A percentile compares a stretch with the other conserved stretches of the same genome.
Evolutionary conservation across 2,329 filamentous ascomycete genomes (phyloP).

Genomic region (Xylariaceae sp.): DNA sequence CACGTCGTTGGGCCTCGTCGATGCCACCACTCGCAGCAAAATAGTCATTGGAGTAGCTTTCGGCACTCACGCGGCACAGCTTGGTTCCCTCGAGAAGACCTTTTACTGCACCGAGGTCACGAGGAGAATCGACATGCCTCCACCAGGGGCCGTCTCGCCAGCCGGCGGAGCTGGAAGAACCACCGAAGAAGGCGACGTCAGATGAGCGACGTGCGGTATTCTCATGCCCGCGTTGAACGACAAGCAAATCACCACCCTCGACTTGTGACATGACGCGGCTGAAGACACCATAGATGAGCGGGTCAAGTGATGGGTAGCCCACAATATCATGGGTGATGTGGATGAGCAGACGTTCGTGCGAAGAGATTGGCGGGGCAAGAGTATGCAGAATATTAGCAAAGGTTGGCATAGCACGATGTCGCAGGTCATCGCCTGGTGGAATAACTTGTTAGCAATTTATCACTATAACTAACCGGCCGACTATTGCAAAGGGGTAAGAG

Average conservation of each 20-base stretch:
- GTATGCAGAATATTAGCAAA: constrained; percentile 96
- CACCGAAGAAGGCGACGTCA: constrained; percentile 58
- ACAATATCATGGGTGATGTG: constrained; percentile 96
- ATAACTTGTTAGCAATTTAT: constrained; percentile 15
- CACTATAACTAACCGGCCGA: not conserved
- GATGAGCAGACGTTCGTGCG: constrained; percentile 94
- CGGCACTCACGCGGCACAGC: constrained; percentile 85
- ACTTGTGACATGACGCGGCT: constrained; percentile 98
- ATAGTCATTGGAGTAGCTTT: constrained; percentile 85
- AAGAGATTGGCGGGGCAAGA: constrained; percentile 92
- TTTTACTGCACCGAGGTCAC: constrained; percentile 79
- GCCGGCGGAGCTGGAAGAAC: constrained; percentile 54
- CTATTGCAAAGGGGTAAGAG: not conserved
- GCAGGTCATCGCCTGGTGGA: constrained; percentile 78
- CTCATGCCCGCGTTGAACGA: constrained; percentile 92
- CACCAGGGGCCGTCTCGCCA: constrained; percentile 99
- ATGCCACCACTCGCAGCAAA: constrained; percentile 79
- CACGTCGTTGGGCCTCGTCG: constrained; percentile 78
- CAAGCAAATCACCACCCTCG: constrained; percentile 91
- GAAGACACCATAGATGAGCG: constrained; percentile 89
- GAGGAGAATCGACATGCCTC: constrained; percentile 71
- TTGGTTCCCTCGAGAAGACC: constrained; percentile 89
- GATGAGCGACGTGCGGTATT: constrained; percentile 72
- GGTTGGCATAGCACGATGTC: constrained; percentile 85
- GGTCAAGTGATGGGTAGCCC: constrained; percentile 92